Base-by-base conservation (phyloP, 2,329 filamentous ascomycete species). In the Penicillium glabrum region DNA sequence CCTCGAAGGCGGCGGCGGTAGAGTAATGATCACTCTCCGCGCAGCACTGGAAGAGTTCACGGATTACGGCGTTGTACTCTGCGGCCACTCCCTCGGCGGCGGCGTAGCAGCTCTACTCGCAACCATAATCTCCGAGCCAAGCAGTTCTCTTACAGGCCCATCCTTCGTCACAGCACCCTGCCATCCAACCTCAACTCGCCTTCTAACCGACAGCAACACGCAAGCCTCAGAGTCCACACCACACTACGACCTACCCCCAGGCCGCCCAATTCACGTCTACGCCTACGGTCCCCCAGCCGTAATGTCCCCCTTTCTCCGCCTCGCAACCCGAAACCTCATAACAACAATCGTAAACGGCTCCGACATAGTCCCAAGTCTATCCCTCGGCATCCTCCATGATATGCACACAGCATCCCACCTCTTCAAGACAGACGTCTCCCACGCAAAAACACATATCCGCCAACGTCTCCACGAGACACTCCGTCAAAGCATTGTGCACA, bases 251-350 rank as follows among this genome's bases (percentile, higher is more conserved):
- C 79, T 92, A 0, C 89, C 89, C 0, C 65, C 86, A 0, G 85
- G 86, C 16, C 83, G 89, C 0, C 86, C 88, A 3, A 88, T 92
- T 21, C 89, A 93, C 64, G 89, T 91, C 13, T 93, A 90, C 69
- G 87, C 89, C 7, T 93, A 91, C 69, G 89, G 89, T 0, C 86
- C 89, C 1, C 89, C 89, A 0, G 84, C 88, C 0, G 88, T 87
- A 14, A 85, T 92, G 82, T 90, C 88, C 0, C 80, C 87, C 0
- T 83, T 86, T 2, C 80, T 93, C 8, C 84, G 89, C 43, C 83
- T 83, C 57, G 86, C 87, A 11, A 92, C 89, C 0, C 82, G 87
- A 14, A 89, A 88, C 1, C 80, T 93, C 8, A 88, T 93, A 58
- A 93, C 89, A 3, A 91, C 86, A 9, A 81, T 89, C 5, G 83